A percentile compares a stretch with the other conserved stretches of the same genome.
These are phyloP conservation scores for Metschnikowia colocasiae DNA, from an alignment of 805 yeast species.

Conservation along the genomic window DNA sequence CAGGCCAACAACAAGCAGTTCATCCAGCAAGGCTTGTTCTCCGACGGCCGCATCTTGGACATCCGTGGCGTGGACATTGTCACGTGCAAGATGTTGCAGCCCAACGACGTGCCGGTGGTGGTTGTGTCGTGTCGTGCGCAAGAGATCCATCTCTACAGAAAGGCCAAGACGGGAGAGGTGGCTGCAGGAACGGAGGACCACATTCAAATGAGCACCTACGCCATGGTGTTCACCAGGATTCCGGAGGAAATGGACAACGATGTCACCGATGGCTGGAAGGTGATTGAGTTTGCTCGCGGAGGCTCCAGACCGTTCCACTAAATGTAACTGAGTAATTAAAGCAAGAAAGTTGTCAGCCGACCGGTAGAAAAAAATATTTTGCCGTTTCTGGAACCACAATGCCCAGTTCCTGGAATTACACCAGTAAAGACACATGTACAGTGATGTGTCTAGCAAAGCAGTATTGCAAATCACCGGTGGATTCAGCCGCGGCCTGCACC, in stretches of 20 bases:
- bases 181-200: conserved; percentile 96
- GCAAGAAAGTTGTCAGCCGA: neutral
- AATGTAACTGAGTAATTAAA: neutral
- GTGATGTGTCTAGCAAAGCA: too few relatives aligned
- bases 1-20: conserved; percentile 89
- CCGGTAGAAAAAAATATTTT: neutral
- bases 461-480: neutral
- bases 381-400: too few relatives aligned
- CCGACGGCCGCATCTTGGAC: conserved; percentile 89
- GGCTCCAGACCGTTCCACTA: conserved; percentile 75
- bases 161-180: conserved; percentile 86
- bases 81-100: conserved; percentile 82
- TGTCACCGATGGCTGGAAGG: conserved; percentile 96
- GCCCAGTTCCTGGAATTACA: too few relatives aligned
- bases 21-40: conserved; percentile 83
- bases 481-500: conserved; percentile 1
- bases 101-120: conserved; percentile 86
- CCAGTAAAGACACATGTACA: too few relatives aligned
- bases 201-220: conserved; percentile 89
- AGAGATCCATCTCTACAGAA: conserved; percentile 86
- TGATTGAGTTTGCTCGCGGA: conserved; percentile 90
- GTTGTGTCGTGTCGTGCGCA: conserved; percentile 96
- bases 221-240: conserved; percentile 89
- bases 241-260: conserved; percentile 88
- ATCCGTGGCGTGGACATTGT: conserved; percentile 93